A percentile compares a stretch with the other conserved stretches of the same genome.
Conservation (phyloP, 176 grass and related monocot species). For the Ensete ventricosum region DNA sequence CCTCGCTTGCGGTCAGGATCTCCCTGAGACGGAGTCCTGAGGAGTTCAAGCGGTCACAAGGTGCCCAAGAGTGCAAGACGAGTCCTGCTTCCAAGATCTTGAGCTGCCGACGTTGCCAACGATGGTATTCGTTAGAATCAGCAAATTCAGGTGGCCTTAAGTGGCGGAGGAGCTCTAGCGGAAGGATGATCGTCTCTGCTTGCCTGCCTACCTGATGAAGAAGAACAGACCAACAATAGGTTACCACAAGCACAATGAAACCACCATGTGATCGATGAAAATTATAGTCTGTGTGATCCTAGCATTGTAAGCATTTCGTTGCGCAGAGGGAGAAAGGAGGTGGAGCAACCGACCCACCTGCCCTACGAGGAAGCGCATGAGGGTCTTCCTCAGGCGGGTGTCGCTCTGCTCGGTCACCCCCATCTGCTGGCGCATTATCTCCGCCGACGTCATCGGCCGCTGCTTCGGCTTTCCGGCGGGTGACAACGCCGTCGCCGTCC, state of each 20-base stretch:
- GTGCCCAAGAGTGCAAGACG: slow-evolving; percentile 30
- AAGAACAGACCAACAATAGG: neutral
- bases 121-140: slow-evolving; percentile 33
- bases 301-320: neutral
- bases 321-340: neutral
- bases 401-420: slow-evolving; percentile 18
- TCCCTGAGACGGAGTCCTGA: slow-evolving; percentile 28
- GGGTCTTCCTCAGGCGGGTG: slow-evolving; percentile 16
- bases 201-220: slow-evolving; percentile 32
- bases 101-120: slow-evolving; percentile 54
- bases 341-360: neutral
- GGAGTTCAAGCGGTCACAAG: slow-evolving; percentile 19
- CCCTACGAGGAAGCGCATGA: neutral
- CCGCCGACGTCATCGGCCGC: slow-evolving; percentile 13
- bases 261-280: no score
- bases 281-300: no score
- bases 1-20: slow-evolving; percentile 4
- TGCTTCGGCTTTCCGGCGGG: slow-evolving; percentile 20
- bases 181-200: slow-evolving; percentile 42
- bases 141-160: slow-evolving; percentile 42
- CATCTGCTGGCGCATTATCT: slow-evolving; percentile 22
- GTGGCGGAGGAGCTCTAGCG: slow-evolving; percentile 55
- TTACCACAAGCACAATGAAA: neutral
- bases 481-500: slow-evolving; percentile 19
- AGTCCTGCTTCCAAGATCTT: slow-evolving; percentile 49